Conservation (phyloP, 1,139 yeast genomes). For the Taiozyma sp. region DNA sequence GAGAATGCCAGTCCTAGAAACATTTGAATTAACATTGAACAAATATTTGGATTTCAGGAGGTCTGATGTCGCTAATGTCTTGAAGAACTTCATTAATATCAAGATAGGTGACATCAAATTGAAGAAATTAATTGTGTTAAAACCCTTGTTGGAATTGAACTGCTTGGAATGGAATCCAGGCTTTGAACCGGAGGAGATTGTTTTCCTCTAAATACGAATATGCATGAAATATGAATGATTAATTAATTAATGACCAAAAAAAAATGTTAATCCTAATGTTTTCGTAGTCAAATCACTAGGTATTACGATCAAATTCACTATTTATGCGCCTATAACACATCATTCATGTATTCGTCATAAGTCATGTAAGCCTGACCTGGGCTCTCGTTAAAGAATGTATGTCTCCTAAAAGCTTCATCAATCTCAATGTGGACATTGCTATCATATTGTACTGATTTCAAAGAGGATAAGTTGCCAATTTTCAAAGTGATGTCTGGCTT, state of each 20-base stretch:
- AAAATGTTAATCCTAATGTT: background rate
- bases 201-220: background rate
- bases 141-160: background rate
- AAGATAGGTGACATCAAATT: background rate
- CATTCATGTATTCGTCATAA: background rate
- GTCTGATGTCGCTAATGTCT: background rate
- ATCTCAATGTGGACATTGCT: background rate
- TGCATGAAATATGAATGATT: background rate
- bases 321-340: background rate
- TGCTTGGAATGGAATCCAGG: background rate
- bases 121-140: background rate
- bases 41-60: background rate
- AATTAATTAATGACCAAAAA: background rate
- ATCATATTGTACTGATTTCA: background rate
- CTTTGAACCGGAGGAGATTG: background rate
- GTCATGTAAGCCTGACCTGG: background rate
- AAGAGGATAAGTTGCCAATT: conserved; percentile 5
- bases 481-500: conserved; percentile 13
- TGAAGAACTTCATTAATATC: background rate
- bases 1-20: background rate
- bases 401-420: background rate
- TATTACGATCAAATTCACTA: background rate
- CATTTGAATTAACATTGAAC: background rate
- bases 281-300: background rate
- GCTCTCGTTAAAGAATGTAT: background rate